These are phyloP conservation scores for Candida anglica DNA, from an alignment of 805 yeast species.

Conservation along the genomic window DNA sequence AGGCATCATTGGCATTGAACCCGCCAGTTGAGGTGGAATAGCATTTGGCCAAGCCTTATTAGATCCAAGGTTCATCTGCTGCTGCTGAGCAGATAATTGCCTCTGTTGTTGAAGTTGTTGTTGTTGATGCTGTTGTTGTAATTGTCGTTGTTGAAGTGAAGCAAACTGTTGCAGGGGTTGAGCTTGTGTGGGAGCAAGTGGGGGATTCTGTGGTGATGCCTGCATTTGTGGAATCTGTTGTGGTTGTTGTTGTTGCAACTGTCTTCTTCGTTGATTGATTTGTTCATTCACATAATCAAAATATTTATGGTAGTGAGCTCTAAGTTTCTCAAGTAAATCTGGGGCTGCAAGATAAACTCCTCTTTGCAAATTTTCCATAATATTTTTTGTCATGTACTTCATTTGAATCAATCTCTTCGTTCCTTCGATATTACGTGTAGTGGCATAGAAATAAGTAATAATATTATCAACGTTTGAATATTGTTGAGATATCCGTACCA, in stretches of 20 bases:
- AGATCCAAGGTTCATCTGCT: constrained; percentile 10
- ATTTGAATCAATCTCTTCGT: constrained; percentile 74
- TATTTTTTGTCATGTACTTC: constrained; percentile 74
- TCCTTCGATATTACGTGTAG: constrained; percentile 72
- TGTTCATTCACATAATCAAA: constrained; percentile 72
- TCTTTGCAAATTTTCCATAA: constrained; percentile 63
- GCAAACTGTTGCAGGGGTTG: constrained; percentile 7
- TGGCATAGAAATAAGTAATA: constrained; percentile 71
- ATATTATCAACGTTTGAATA: constrained; percentile 69
- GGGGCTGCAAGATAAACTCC: constrained; percentile 70
- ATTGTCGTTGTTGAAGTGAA: constrained; percentile 8
- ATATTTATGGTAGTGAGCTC: constrained; percentile 69
- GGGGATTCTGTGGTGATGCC: constrained; percentile 7
- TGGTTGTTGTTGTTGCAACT: constrained; percentile 28
- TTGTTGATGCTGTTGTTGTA: constrained; percentile 9
- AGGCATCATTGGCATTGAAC: constrained; percentile 4
- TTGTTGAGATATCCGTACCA: constrained; percentile 53
- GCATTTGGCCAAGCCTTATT: constrained; percentile 12
- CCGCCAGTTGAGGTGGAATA: constrained; percentile 7
- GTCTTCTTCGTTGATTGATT: constrained; percentile 35
- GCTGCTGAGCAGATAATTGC: constrained; percentile 4
- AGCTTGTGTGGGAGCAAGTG: constrained; percentile 5
- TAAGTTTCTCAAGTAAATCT: constrained; percentile 65
- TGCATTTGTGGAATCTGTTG: constrained; percentile 14
- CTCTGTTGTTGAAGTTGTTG: constrained; percentile 5